These are phyloP conservation scores for Litchi chinensis DNA, from an alignment of 345 rosid species.

Conservation along the genomic window DNA sequence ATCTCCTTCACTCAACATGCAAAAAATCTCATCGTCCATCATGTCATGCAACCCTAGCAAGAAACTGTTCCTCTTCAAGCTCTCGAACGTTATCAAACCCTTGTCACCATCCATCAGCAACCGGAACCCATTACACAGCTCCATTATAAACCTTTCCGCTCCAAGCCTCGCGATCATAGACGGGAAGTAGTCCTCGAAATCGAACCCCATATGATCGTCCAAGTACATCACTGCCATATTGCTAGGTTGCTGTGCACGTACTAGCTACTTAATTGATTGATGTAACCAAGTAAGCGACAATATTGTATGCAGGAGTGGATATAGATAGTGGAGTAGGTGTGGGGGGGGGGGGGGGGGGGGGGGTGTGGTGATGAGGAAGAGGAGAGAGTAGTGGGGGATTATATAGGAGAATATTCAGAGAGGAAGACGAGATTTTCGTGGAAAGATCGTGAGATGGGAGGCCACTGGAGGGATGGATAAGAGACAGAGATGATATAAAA, in stretches of 20 bases:
- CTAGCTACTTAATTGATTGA: too few species aligned
- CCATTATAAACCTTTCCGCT: constrained; percentile 53
- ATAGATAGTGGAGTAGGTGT: neutral
- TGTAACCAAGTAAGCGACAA: neutral
- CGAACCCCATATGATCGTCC: constrained; percentile 25
- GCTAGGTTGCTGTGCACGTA: neutral
- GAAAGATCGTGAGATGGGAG: constrained; percentile 25
- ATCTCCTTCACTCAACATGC: constrained; percentile 70
- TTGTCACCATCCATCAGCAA: constrained; percentile 62
- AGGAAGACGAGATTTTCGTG: constrained; percentile 24
- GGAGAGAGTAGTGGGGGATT: constrained; percentile 13
- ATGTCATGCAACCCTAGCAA: constrained; percentile 53
- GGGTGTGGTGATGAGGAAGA: neutral
- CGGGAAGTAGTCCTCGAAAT: constrained; percentile 62
- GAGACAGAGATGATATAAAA: constrained; percentile 9
- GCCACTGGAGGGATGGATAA: constrained; percentile 16
- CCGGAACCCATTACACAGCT: constrained; percentile 60
- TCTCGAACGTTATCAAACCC: constrained; percentile 66
- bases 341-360: neutral
- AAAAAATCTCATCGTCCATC: constrained; percentile 57
- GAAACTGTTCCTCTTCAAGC: constrained; percentile 64
- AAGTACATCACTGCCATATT: neutral
- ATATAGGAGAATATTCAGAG: constrained; percentile 19
- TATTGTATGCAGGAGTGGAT: neutral
- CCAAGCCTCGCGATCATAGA: constrained; percentile 60